Percentiles rank a stretch among this genome's conserved stretches.
phyloP scores from a whole-genome alignment of 108 stramenopile genomes.

The Cyclotella sp. region DNA sequence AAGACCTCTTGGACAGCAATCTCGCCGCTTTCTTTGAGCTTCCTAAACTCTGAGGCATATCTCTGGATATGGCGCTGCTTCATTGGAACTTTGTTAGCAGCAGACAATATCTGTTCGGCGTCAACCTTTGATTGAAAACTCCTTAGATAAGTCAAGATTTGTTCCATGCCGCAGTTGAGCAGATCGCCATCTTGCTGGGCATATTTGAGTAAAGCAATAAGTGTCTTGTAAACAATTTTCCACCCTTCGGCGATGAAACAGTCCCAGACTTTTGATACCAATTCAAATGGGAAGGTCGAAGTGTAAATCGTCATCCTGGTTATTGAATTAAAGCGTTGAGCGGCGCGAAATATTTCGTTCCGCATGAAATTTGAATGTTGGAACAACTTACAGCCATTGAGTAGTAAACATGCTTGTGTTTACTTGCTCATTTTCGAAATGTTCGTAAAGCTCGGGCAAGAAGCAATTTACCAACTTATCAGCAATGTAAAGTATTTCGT shows the following conservation, averaged over 20 bases:
- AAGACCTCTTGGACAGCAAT: not conserved
- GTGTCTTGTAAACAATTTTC: constrained; percentile 94
- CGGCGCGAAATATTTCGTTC: too few species aligned
- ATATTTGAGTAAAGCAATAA: constrained; percentile 85
- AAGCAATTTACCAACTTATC: constrained; percentile 83
- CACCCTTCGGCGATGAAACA: constrained; percentile 87
- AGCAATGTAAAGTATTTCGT: constrained; percentile 84
- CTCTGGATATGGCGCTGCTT: constrained; percentile 72
- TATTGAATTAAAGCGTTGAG: too few species aligned
- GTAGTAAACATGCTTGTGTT: constrained; percentile 96
- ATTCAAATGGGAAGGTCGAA: constrained; percentile 92
- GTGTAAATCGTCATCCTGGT: constrained; percentile 87
- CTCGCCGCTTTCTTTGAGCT: not conserved
- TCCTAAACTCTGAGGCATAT: constrained; percentile 57
- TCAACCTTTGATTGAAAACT: constrained; percentile 68
- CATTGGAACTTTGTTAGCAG: constrained; percentile 68
- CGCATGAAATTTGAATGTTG: too few species aligned
- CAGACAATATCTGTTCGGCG: constrained; percentile 64
- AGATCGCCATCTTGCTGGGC: constrained; percentile 51
- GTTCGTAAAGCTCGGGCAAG: constrained; percentile 76
- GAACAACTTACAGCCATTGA: constrained; percentile 78
- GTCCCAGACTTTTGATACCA: constrained; percentile 96
- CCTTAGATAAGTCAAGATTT: constrained; percentile 76
- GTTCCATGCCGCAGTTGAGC: constrained; percentile 70
- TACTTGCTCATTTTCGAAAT: constrained; percentile 86